phyloP scores from a whole-genome alignment of 2,329 filamentous ascomycete genomes.

The Rutstroemia sp. region DNA sequence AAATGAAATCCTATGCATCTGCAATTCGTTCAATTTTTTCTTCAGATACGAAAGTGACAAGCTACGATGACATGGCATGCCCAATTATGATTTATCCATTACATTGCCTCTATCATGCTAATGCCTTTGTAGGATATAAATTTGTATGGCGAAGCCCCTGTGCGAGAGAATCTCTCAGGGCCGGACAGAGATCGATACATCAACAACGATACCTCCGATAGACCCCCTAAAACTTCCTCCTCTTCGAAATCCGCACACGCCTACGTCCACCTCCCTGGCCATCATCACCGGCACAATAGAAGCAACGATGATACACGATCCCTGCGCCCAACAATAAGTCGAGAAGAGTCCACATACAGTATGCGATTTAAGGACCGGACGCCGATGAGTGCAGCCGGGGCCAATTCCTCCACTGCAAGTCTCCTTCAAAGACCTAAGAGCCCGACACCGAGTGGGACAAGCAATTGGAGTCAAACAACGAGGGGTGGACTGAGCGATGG shows the following conservation, averaged over 20 bases:
- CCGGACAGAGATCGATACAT: slow-evolving; percentile 63
- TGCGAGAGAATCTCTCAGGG: slow-evolving; percentile 61
- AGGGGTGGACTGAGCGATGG: slow-evolving; percentile 36
- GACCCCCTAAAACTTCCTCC: slow-evolving; percentile 54
- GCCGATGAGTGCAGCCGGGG: slow-evolving; percentile 24
- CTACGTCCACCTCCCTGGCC: slow-evolving; percentile 54
- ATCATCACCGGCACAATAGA: slow-evolving; percentile 60
- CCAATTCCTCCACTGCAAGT: slow-evolving; percentile 24
- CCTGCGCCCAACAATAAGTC: slow-evolving; percentile 63
- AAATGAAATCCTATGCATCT: slow-evolving; percentile 9
- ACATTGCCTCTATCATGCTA: slow-evolving; percentile 11
- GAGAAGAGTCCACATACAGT: slow-evolving; percentile 61
- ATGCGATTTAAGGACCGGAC: slow-evolving; percentile 42
- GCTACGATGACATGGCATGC: slow-evolving; percentile 8
- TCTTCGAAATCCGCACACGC: slow-evolving; percentile 54
- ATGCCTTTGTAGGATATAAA: slow-evolving; percentile 57
- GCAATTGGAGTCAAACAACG: slow-evolving; percentile 39
- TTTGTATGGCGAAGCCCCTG: slow-evolving; percentile 69
- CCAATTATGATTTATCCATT: neutral
- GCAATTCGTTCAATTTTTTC: slow-evolving; percentile 8
- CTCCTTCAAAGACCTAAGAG: slow-evolving; percentile 62
- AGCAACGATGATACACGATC: slow-evolving; percentile 60
- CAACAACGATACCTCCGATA: slow-evolving; percentile 37
- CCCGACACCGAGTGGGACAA: slow-evolving; percentile 70
- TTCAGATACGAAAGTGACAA: neutral